These are phyloP conservation scores for Stemphylium lycopersici DNA, from an alignment of 2,329 filamentous ascomycete species.

Conservation along the genomic window DNA sequence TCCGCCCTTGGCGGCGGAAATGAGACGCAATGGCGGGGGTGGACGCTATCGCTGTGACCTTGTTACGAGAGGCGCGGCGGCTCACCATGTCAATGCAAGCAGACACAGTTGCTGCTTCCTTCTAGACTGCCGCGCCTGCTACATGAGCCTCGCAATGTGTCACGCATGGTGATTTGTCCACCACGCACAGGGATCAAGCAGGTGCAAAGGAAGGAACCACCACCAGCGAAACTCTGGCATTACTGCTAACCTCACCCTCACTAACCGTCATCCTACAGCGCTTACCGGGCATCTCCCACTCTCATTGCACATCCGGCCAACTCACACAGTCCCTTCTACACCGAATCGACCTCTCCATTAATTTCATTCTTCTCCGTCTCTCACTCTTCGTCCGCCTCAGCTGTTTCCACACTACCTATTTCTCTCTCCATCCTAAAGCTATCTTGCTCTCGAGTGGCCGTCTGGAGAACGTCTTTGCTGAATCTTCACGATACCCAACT, in stretches of 20 bases:
- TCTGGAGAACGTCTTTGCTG: slow-evolving; percentile 6
- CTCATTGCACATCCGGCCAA: slow-evolving; percentile 29
- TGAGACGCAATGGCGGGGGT: slow-evolving; percentile 22
- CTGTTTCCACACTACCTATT: slow-evolving; percentile 8
- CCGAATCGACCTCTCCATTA: slow-evolving; percentile 29
- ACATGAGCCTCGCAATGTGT: background rate
- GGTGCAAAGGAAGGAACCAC: slow-evolving; percentile 33
- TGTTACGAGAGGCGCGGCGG: background rate
- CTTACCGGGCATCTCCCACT: slow-evolving; percentile 24
- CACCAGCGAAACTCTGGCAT: slow-evolving; percentile 24
- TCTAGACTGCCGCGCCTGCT: slow-evolving; percentile 8
- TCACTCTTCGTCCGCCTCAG: slow-evolving; percentile 17
- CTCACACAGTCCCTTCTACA: slow-evolving; percentile 12
- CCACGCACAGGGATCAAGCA: slow-evolving; percentile 15
- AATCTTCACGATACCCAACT: background rate
- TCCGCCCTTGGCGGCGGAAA: slow-evolving; percentile 36
- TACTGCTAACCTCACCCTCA: slow-evolving; percentile 21
- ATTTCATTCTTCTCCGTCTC: slow-evolving; percentile 24
- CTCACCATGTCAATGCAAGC: background rate
- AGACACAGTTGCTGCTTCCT: slow-evolving; percentile 18
- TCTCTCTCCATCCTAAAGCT: slow-evolving; percentile 13
- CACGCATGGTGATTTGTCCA: background rate
- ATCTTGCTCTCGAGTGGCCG: slow-evolving; percentile 8
- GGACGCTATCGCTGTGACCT: background rate
- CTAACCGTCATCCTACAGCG: slow-evolving; percentile 28